Evolutionary conservation across 2,329 filamentous ascomycete genomes (phyloP).

Genomic region (Fusarium sp.): DNA sequence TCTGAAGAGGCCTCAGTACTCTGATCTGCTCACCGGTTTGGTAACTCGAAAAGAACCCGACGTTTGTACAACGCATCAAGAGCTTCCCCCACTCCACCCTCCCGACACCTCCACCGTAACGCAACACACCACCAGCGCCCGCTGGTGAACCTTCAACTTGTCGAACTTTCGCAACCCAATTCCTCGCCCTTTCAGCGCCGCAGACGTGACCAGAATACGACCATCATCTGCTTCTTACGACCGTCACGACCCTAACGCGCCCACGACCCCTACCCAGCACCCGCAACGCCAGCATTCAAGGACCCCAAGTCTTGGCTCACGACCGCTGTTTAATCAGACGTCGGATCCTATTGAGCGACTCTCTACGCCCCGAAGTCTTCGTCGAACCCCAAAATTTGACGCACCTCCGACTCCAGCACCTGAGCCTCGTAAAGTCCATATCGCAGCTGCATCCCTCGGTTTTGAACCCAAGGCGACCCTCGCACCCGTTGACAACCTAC

Average conservation of each 20-base stretch:
- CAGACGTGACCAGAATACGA: conserved; percentile 60
- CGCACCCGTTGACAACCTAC: conserved; percentile 37
- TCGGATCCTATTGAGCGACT: conserved; percentile 56
- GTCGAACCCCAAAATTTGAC: conserved; percentile 65
- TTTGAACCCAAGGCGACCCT: conserved; percentile 56
- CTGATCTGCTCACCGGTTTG: conserved; percentile 8
- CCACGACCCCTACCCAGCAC: conserved; percentile 57
- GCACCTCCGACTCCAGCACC: conserved; percentile 54
- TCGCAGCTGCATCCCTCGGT: conserved; percentile 62
- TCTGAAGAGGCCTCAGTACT: conserved; percentile 4
- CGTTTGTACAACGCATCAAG: conserved; percentile 39
- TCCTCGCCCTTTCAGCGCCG: conserved; percentile 47
- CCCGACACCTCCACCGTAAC: conserved; percentile 34
- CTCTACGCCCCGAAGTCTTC: conserved; percentile 61
- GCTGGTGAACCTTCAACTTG: conserved; percentile 62
- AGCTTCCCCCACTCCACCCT: conserved; percentile 37
- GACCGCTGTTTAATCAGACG: conserved; percentile 43
- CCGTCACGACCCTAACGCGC: conserved; percentile 66
- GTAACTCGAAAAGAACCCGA: conserved; percentile 19
- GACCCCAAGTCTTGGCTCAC: conserved; percentile 23
- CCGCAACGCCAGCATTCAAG: conserved; percentile 59
- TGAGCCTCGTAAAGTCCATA: conserved; percentile 57
- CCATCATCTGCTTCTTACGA: conserved; percentile 59
- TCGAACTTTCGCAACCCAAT: conserved; percentile 51
- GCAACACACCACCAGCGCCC: conserved; percentile 48